phyloP scores from a whole-genome alignment of 345 rosid species.

The Hypericum androsaemum region DNA sequence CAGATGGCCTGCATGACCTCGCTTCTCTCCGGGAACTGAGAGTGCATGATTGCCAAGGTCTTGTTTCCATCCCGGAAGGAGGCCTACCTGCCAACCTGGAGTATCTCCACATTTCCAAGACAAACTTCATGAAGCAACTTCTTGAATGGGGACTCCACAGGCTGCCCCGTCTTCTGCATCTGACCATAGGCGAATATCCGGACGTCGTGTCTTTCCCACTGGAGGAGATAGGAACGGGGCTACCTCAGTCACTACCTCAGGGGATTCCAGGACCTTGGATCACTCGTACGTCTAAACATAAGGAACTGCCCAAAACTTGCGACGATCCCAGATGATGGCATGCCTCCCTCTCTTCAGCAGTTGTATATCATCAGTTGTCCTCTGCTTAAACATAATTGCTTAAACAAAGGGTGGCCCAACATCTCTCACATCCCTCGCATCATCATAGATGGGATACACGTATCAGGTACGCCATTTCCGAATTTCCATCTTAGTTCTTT shows the following conservation, averaged over 20 bases:
- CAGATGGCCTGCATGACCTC: not conserved
- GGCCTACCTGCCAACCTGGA: conserved; percentile 9
- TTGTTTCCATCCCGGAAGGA: conserved; percentile 5
- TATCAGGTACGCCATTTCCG: too few species aligned
- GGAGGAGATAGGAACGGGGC: conserved; percentile 10
- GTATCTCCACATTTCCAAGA: not conserved
- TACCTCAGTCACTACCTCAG: conserved; percentile 9
- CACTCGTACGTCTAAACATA: too few species aligned
- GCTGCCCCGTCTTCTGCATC: conserved; percentile 6
- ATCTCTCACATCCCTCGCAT: too few species aligned
- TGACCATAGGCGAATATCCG: conserved; percentile 6
- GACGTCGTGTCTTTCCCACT: conserved; percentile 15
- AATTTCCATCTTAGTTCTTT: too few species aligned
- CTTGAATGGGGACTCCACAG: conserved; percentile 21
- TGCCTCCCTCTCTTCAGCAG: too few species aligned
- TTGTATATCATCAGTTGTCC: too few species aligned
- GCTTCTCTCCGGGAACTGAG: not conserved
- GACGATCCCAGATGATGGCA: too few species aligned
- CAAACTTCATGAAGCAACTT: not conserved
- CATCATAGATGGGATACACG: too few species aligned
- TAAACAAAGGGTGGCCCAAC: too few species aligned
- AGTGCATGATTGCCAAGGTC: not conserved
- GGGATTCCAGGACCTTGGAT: too few species aligned
- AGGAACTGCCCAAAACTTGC: too few species aligned
- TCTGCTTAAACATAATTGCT: too few species aligned